Evolutionary conservation across 257 asterid genomes (phyloP).

Genomic region (Nicotiana undulata): DNA sequence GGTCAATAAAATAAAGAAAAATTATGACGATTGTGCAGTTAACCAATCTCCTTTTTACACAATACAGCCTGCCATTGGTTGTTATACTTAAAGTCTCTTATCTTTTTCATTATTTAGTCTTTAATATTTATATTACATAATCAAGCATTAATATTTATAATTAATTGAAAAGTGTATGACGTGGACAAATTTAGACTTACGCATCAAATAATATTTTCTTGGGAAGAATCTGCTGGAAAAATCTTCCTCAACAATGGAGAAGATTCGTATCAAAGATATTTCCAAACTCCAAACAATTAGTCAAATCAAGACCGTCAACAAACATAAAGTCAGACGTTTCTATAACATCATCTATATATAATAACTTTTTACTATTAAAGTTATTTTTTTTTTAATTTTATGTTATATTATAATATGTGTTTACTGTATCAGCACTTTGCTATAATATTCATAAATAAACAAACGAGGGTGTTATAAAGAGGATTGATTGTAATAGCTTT

Average conservation of each 20-base stretch:
- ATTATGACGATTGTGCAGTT: background rate
- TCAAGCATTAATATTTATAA: background rate
- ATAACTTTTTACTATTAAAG: too few relatives aligned
- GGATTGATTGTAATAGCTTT: too few relatives aligned
- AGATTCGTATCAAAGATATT: background rate
- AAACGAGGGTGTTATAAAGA: too few relatives aligned
- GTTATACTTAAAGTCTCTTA: background rate
- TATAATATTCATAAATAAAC: too few relatives aligned
- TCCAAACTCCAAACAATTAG: background rate
- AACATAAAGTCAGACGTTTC: too few relatives aligned
- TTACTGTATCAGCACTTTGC: too few relatives aligned
- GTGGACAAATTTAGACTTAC: background rate
- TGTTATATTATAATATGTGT: too few relatives aligned
- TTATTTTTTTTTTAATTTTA: too few relatives aligned
- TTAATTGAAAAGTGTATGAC: background rate
- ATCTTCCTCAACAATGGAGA: background rate
- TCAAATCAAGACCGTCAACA: background rate
- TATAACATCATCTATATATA: too few relatives aligned
- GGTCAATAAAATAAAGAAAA: background rate
- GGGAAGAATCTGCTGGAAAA: background rate
- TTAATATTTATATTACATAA: background rate
- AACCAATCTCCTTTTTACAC: background rate
- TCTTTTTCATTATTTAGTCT: background rate
- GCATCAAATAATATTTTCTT: background rate
- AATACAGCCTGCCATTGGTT: background rate